Evolutionary conservation across 2,329 filamentous ascomycete genomes (phyloP).

Genomic region (Penicillium sp.): DNA sequence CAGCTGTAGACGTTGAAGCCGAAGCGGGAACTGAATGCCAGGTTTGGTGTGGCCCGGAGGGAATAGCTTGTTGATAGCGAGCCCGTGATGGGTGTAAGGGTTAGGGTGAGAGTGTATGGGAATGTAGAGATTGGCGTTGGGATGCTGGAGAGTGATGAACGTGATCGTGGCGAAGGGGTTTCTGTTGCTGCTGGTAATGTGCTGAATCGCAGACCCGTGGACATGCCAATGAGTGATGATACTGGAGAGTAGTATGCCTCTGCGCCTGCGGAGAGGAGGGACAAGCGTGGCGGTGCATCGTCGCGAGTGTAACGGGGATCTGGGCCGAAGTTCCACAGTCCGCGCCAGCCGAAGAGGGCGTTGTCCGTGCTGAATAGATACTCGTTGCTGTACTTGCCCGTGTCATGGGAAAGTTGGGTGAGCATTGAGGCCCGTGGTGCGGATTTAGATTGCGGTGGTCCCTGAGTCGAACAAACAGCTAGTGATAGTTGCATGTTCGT

Average conservation of each 20-base stretch:
- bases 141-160: slow-evolving; percentile 24
- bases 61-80: slow-evolving; percentile 90
- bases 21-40: slow-evolving; percentile 85
- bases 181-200: slow-evolving; percentile 66
- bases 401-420: slow-evolving; percentile 66
- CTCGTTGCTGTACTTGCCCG: slow-evolving; percentile 84
- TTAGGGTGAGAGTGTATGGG: slow-evolving; percentile 90
- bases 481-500: slow-evolving; percentile 78
- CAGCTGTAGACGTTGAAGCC: slow-evolving; percentile 99
- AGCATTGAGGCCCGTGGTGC: slow-evolving; percentile 48
- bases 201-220: slow-evolving; percentile 83
- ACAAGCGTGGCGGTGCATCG: slow-evolving; percentile 61
- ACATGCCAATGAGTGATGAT: slow-evolving; percentile 92
- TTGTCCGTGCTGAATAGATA: slow-evolving; percentile 92
- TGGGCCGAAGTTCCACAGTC: slow-evolving; percentile 90
- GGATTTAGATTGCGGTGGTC: slow-evolving; percentile 44
- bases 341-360: slow-evolving; percentile 80
- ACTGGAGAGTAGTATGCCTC: slow-evolving; percentile 95
- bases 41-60: slow-evolving; percentile 78
- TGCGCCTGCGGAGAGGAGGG: slow-evolving; percentile 85
- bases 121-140: slow-evolving; percentile 65
- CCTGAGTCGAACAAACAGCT: slow-evolving; percentile 53
- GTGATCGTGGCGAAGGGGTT: slow-evolving; percentile 17
- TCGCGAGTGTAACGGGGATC: slow-evolving; percentile 48
- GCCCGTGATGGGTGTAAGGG: slow-evolving; percentile 91